Base-by-base conservation (phyloP, 1,284 basidiomycete species). In the Boletus austroedulis region DNA sequence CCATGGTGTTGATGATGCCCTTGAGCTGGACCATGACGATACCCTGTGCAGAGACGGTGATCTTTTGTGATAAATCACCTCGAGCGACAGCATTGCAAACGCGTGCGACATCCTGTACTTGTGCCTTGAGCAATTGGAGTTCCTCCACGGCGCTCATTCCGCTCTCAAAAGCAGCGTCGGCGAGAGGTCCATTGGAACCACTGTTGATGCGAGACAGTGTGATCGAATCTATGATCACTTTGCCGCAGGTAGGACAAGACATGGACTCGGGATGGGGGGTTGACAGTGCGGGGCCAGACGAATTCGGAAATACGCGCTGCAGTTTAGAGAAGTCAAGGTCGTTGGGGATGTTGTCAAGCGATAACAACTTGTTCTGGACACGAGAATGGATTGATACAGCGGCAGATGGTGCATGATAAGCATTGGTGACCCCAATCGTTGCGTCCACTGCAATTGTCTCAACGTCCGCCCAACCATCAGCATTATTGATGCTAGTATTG, bases 1-100 rank as follows among this genome's bases (percentile, higher is more conserved):
- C 93, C 93, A 98, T 98, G 46, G 90, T 89, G 71, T 98, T 98
- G 80, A 98, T 97, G 66, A 96, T 95, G 65, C 98, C 94, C 81
- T 98, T 98, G 69, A 98, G 86, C 75, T 97, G 93, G 21, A 95
- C 90, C 94, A 99, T 97, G 60, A 96, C 93, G 59, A 92, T 90
- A 64, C 95, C 95, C 74, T 98, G 93, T 8, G 98, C 96, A 32
- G 90, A 92, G 8, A 98, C 95, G 44, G 92, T 95, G 64, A 99
- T 97, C 80, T 97, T 96, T 78, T 98, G 93, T 47, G 89, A 91
- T 63, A 99, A 77, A 73, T 99, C 96, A 32, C 95, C 95, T 24
- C 87, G 82, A 0, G 96, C 96, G 63, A 99, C 95, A 23, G 95
- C 95, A 74, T 95, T 95, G 76, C 95, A 98, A 32, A 98, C 95